Evolutionary conservation across 768 basidiomycete genomes (phyloP).

Genomic region (Rickenella mellea): DNA sequence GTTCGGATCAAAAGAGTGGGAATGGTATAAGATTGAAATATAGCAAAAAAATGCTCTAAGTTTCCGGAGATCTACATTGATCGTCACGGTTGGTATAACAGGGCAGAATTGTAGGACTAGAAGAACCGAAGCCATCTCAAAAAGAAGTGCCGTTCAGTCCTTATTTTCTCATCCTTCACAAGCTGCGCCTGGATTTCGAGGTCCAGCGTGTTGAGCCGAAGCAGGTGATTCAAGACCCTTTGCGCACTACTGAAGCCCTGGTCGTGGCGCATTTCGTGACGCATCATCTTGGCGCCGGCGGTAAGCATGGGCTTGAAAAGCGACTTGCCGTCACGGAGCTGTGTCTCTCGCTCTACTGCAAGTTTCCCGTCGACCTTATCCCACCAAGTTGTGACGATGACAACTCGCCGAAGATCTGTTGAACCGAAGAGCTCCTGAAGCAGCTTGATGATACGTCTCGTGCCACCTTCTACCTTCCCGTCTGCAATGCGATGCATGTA

Average conservation of each 20-base stretch:
- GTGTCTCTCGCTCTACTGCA: constrained; percentile 9
- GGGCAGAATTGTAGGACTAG: too few species aligned
- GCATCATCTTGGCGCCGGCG: constrained; percentile 10
- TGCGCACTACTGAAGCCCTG: background rate
- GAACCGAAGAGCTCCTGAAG: constrained; percentile 4
- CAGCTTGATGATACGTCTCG: constrained; percentile 1
- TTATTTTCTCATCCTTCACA: too few species aligned
- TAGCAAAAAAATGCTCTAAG: too few species aligned
- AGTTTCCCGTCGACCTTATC: constrained; percentile 6
- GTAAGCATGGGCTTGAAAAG: constrained; percentile 14
- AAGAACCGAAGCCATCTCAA: too few species aligned
- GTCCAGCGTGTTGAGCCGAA: too few species aligned
- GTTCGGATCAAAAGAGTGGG: too few species aligned
- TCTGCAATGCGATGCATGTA: constrained; percentile 5
- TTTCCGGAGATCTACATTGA: too few species aligned
- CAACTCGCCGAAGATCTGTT: constrained; percentile 2
- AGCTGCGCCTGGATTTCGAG: too few species aligned
- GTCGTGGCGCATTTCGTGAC: constrained; percentile 6
- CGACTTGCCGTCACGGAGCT: constrained; percentile 7
- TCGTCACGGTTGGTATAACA: too few species aligned
- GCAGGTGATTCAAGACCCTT: background rate
- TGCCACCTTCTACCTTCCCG: background rate
- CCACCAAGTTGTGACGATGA: constrained; percentile 7
- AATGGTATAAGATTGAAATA: too few species aligned
- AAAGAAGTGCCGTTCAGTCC: too few species aligned